These are phyloP conservation scores for Tylopilus plumbeoviolaceoides DNA, from an alignment of 768 basidiomycete genomes.

Conservation along the genomic window DNA sequence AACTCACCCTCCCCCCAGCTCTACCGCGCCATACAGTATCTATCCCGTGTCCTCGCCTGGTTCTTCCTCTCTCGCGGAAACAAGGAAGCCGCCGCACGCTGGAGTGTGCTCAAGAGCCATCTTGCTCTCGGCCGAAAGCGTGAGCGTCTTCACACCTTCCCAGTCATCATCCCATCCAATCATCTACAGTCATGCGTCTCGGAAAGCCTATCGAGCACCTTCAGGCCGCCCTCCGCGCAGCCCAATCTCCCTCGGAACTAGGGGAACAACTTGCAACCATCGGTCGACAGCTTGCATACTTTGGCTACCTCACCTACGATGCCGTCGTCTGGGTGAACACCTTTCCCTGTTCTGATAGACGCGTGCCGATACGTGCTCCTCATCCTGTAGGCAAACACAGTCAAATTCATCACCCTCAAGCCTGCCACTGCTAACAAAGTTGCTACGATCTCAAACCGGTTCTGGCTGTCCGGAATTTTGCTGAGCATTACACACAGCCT, in stretches of 20 bases:
- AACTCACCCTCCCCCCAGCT: conserved; percentile 43
- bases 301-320: conserved; percentile 82
- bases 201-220: conserved; percentile 94
- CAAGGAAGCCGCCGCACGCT: conserved; percentile 67
- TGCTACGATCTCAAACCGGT: conserved; percentile 65
- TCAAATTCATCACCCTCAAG: conserved; percentile 59
- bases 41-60: conserved; percentile 87
- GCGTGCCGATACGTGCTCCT: background rate
- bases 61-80: conserved; percentile 65
- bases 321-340: conserved; percentile 76
- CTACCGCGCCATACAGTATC: conserved; percentile 89
- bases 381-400: conserved; percentile 50
- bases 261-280: conserved; percentile 76
- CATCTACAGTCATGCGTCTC: conserved; percentile 72
- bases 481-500: conserved; percentile 70
- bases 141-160: conserved; percentile 27
- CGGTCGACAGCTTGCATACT: conserved; percentile 82
- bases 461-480: conserved; percentile 86
- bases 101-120: conserved; percentile 82
- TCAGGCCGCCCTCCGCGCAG: conserved; percentile 79
- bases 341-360: background rate
- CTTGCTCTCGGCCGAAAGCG: conserved; percentile 84
- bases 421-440: conserved; percentile 60
- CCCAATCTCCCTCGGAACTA: conserved; percentile 49
- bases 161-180: background rate